Conservation (phyloP, 2,329 filamentous ascomycete genomes). For the Penicillium sp. region DNA sequence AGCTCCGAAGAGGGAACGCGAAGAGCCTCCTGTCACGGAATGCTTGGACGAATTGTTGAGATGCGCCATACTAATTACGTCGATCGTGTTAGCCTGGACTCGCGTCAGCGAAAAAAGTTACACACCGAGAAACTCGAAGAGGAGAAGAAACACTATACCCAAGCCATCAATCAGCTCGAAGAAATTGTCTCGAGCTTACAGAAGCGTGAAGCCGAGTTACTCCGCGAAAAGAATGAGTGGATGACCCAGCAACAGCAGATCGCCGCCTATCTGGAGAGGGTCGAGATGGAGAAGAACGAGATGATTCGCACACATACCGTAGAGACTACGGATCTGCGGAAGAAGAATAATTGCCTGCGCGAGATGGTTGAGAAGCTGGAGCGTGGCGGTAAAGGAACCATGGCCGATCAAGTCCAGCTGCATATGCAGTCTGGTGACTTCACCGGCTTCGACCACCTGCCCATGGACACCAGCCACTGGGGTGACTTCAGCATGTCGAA, state of each 20-base stretch:
- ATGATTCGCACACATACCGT: slow-evolving; percentile 81
- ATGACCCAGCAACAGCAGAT: slow-evolving; percentile 67
- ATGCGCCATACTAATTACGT: background rate
- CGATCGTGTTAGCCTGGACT: slow-evolving; percentile 65
- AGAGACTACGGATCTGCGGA: slow-evolving; percentile 84
- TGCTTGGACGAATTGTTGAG: background rate
- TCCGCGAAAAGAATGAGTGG: slow-evolving; percentile 57
- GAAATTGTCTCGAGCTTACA: slow-evolving; percentile 66
- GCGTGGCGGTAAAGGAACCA: slow-evolving; percentile 35
- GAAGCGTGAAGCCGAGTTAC: slow-evolving; percentile 49
- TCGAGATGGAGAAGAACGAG: slow-evolving; percentile 85
- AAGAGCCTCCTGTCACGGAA: background rate
- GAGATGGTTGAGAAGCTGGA: slow-evolving; percentile 50
- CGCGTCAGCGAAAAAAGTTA: slow-evolving; percentile 94
- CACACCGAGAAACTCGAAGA: slow-evolving; percentile 95
- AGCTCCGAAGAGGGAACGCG: background rate
- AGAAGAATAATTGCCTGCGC: slow-evolving; percentile 82
- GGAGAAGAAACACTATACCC: slow-evolving; percentile 88
- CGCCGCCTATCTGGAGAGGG: slow-evolving; percentile 66
- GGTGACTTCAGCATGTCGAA: slow-evolving; percentile 73
- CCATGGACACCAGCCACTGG: slow-evolving; percentile 72
- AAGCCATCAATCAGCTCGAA: slow-evolving; percentile 70
- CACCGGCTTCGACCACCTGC: slow-evolving; percentile 74
- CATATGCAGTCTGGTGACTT: slow-evolving; percentile 60
- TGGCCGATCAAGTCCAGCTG: slow-evolving; percentile 32